Base-by-base conservation (phyloP, 2,329 filamentous ascomycete genomes). In the Stachybotrys chartarum region DNA sequence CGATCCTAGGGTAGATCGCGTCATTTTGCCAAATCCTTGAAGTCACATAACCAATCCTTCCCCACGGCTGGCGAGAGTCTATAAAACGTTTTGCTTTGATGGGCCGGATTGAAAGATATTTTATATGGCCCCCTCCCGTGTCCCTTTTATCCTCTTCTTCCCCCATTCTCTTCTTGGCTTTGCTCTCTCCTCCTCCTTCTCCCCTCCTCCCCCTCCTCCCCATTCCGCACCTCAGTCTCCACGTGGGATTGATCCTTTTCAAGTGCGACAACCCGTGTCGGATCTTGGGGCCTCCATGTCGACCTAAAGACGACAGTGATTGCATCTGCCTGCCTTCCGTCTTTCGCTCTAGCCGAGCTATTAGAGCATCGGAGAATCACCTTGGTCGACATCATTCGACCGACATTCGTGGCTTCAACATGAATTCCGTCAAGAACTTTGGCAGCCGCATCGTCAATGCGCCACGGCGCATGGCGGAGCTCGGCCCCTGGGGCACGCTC, bases 401-500 rank as follows among this genome's bases (percentile, higher is more conserved):
- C 24, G 24, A 24, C 24, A 24, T 24, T 24, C 24, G 24, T 24
- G 24, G 4, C 24, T 24, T 24, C 24, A 24, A 3, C 49, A 57
- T 57, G 57, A 54, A 57, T 42, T 47, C 54, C 18, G 42, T 59
- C 50, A 50, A 47, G 17, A 52, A 49, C 32, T 57, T 57, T 53
- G 55, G 55, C 49, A 16, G 12, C 5, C 17, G 55, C 55, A 46
- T 46, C 50, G 45, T 14, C 44, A 49, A 50, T 16, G 55, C 44
- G 45, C 45, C 45, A 10, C 16, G 45, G 45, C 16, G 45, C 30
- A 65, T 64, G 61, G 54, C 56, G 45, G 58, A 60, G 46, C 56
- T 61, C 17, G 55, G 54, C 8, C 50, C 59, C 24, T 54, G 58
- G 54, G 56, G 54, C 1, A 35, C 57, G 11, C 56, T 72, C 39